Evolutionary conservation across 1,284 basidiomycete genomes (phyloP).

Genomic region (Apiotrichum brassicae): DNA sequence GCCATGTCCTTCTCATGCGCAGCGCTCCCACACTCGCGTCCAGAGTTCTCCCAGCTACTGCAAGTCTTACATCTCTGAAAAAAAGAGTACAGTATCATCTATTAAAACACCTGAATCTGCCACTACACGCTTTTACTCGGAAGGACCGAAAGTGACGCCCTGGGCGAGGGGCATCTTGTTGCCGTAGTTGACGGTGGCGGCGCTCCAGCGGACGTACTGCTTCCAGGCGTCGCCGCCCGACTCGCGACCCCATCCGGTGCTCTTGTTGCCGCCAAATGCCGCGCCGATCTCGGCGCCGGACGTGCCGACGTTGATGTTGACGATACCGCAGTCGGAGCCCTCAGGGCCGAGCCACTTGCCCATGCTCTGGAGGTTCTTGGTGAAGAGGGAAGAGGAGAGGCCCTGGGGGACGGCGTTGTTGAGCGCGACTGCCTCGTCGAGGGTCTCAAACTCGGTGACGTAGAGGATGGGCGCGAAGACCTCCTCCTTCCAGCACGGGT

Average conservation of each 20-base stretch:
- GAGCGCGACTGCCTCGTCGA: slow-evolving; percentile 82
- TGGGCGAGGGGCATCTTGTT: slow-evolving; percentile 82
- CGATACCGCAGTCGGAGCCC: slow-evolving; percentile 79
- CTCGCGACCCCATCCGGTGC: slow-evolving; percentile 77
- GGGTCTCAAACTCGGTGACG: slow-evolving; percentile 78
- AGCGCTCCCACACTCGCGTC: too few species aligned
- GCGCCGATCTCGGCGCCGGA: slow-evolving; percentile 90
- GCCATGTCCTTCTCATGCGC: too few species aligned
- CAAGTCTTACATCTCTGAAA: too few species aligned
- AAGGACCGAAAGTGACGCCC: slow-evolving; percentile 68
- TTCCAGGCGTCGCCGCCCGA: slow-evolving; percentile 96
- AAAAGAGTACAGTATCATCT: too few species aligned
- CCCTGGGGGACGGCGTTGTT: slow-evolving; percentile 88
- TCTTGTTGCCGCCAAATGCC: slow-evolving; percentile 91
- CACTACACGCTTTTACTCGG: slow-evolving; percentile 4
- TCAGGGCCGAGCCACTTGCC: slow-evolving; percentile 86
- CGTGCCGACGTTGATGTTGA: slow-evolving; percentile 86
- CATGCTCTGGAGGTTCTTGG: slow-evolving; percentile 68
- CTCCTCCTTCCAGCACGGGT: slow-evolving; percentile 42
- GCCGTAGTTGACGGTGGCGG: slow-evolving; percentile 87
- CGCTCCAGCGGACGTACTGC: slow-evolving; percentile 52
- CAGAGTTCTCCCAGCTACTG: too few species aligned
- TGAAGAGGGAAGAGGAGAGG: slow-evolving; percentile 84
- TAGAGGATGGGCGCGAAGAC: slow-evolving; percentile 57
- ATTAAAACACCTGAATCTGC: background rate